A percentile compares a stretch with the other conserved stretches of the same genome.
These are phyloP conservation scores for Pyricularia sp. DNA, from an alignment of 2,329 filamentous ascomycete genomes.

Conservation along the genomic window DNA sequence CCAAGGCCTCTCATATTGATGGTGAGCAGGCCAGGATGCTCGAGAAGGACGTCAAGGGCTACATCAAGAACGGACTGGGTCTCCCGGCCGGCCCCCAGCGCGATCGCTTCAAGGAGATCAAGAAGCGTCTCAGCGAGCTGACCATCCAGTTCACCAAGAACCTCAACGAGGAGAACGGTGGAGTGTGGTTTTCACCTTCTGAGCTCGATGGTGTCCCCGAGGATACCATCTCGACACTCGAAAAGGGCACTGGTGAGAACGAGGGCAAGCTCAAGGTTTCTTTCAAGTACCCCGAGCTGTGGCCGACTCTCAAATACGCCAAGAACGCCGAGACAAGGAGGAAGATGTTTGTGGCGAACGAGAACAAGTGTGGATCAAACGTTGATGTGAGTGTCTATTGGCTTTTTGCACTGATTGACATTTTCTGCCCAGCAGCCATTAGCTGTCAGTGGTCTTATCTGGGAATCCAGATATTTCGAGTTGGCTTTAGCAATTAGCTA, in stretches of 20 bases:
- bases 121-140: constrained; percentile 67
- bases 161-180: constrained; percentile 75
- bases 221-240: constrained; percentile 56
- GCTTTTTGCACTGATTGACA: neutral
- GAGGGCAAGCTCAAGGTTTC: constrained; percentile 64
- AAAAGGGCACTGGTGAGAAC: constrained; percentile 63
- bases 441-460: no score
- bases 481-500: constrained; percentile 38
- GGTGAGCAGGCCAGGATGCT: constrained; percentile 63
- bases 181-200: constrained; percentile 65
- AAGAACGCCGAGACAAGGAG: constrained; percentile 59
- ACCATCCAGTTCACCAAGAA: constrained; percentile 71
- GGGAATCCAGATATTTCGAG: no score
- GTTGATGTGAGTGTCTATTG: neutral
- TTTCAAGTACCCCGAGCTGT: constrained; percentile 78
- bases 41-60: constrained; percentile 69
- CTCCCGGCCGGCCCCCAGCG: constrained; percentile 60
- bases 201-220: constrained; percentile 67
- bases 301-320: constrained; percentile 71
- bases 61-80: constrained; percentile 66
- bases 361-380: constrained; percentile 51
- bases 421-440: neutral
- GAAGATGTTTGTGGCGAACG: constrained; percentile 62
- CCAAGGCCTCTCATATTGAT: constrained; percentile 46
- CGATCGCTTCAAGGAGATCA: constrained; percentile 79